phyloP scores from a whole-genome alignment of 306 rosid genomes.

The Prunus salicina region DNA sequence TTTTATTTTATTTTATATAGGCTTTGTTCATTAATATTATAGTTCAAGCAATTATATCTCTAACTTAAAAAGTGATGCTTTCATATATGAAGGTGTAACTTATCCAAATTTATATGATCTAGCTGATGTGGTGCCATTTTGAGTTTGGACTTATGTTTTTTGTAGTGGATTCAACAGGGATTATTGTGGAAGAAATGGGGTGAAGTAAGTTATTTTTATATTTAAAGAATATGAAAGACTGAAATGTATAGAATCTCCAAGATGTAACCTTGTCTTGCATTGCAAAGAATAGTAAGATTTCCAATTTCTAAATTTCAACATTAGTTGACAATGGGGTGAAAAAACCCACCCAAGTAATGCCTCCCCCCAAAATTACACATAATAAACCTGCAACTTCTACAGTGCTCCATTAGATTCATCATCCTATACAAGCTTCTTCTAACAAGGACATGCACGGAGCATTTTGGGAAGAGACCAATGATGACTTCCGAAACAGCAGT shows the following conservation, averaged over 20 bases:
- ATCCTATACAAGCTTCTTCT: conserved; percentile 54
- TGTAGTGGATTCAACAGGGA: neutral
- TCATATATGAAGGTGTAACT: too few relatives aligned
- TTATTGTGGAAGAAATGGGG: too few relatives aligned
- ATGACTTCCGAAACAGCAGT: conserved; percentile 30
- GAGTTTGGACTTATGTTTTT: neutral
- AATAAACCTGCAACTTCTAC: conserved; percentile 33
- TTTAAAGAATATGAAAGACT: neutral
- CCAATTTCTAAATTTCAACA: conserved; percentile 34
- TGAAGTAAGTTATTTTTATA: too few relatives aligned
- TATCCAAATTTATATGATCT: too few relatives aligned
- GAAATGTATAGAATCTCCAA: neutral
- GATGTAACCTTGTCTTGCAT: conserved; percentile 21
- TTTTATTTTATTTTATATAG: neutral
- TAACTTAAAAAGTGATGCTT: too few relatives aligned
- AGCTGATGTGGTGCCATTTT: too few relatives aligned
- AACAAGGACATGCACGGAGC: conserved; percentile 14
- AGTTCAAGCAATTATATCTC: neutral
- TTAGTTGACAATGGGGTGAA: conserved; percentile 36
- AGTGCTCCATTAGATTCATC: conserved; percentile 24
- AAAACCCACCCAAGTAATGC: conserved; percentile 46
- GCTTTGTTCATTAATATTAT: neutral
- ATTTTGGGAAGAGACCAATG: conserved; percentile 25
- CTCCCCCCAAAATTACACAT: conserved; percentile 32
- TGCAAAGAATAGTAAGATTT: conserved; percentile 46